A percentile compares a stretch with the other conserved stretches of the same genome.
Evolutionary conservation across 2,329 filamentous ascomycete species (phyloP).

Genomic region (Aspergillus sp.): DNA sequence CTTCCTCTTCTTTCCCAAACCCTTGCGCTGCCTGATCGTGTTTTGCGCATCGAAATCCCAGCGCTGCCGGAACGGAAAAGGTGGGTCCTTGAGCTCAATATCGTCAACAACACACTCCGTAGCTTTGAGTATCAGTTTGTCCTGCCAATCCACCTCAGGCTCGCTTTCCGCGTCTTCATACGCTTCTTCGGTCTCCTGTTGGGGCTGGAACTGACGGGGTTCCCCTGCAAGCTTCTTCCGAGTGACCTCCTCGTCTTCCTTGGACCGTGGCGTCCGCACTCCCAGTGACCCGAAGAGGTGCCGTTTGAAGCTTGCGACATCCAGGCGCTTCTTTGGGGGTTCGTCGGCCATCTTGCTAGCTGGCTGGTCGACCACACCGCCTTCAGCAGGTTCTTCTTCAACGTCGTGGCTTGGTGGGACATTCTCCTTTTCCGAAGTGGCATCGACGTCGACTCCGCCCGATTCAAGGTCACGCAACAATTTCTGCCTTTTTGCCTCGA

Average conservation of each 20-base stretch:
- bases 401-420: slow-evolving; percentile 11
- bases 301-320: slow-evolving; percentile 55
- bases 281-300: slow-evolving; percentile 66
- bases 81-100: slow-evolving; percentile 61
- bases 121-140: slow-evolving; percentile 63
- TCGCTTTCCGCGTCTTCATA: slow-evolving; percentile 29
- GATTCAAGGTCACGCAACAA: slow-evolving; percentile 43
- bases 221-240: slow-evolving; percentile 51
- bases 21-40: slow-evolving; percentile 32
- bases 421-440: slow-evolving; percentile 22
- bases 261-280: slow-evolving; percentile 57
- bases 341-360: slow-evolving; percentile 7
- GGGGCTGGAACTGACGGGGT: slow-evolving; percentile 28
- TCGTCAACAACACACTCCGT: slow-evolving; percentile 74
- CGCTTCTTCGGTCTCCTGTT: slow-evolving; percentile 16
- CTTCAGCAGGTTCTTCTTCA: slow-evolving; percentile 6
- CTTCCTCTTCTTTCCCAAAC: slow-evolving; percentile 28
- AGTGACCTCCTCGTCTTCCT: slow-evolving; percentile 57
- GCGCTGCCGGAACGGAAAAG: slow-evolving; percentile 80
- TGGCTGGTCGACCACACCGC: slow-evolving; percentile 3
- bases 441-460: slow-evolving; percentile 44
- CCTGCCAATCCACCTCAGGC: slow-evolving; percentile 59
- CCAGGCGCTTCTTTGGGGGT: slow-evolving; percentile 34
- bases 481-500: slow-evolving; percentile 43
- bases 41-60: slow-evolving; percentile 70